Evolutionary conservation across 257 asterid genomes (phyloP).

Genomic region (Cordia subcordata): DNA sequence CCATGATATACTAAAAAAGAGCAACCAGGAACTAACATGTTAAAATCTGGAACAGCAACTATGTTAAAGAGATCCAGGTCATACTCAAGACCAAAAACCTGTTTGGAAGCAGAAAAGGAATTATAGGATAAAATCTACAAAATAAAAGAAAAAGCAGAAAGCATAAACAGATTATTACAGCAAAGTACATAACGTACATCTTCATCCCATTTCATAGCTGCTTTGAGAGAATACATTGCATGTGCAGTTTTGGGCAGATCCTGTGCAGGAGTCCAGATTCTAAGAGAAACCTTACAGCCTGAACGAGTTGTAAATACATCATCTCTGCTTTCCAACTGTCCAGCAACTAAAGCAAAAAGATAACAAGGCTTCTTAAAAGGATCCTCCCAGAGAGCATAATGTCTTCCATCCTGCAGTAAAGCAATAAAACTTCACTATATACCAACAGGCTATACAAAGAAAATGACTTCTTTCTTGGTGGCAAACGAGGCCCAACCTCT

Average conservation of each 20-base stretch:
- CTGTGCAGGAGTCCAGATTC: slow-evolving; percentile 88
- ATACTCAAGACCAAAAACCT: slow-evolving; percentile 97
- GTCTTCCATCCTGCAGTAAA: slow-evolving; percentile 60
- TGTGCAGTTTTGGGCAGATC: slow-evolving; percentile 90
- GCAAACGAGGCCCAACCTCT: slow-evolving; percentile 42
- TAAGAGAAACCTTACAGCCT: slow-evolving; percentile 71
- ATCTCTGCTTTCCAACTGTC: slow-evolving; percentile 83
- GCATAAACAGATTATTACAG: not conserved
- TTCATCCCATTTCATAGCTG: slow-evolving; percentile 99
- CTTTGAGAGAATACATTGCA: slow-evolving; percentile 96
- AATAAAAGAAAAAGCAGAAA: slow-evolving; percentile 11
- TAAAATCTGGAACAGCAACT: slow-evolving; percentile 93
- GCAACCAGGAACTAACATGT: slow-evolving; percentile 69
- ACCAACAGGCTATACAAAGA: not conserved
- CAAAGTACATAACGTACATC: slow-evolving; percentile 48
- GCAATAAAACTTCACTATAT: not conserved
- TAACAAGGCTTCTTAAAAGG: slow-evolving; percentile 94
- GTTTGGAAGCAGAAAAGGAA: slow-evolving; percentile 15
- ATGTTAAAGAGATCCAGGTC: slow-evolving; percentile 94
- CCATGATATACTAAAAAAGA: slow-evolving; percentile 13
- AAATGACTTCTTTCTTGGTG: not conserved
- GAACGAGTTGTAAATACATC: slow-evolving; percentile 79
- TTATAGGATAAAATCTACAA: slow-evolving; percentile 4
- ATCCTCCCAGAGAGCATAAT: slow-evolving; percentile 85
- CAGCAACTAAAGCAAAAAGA: slow-evolving; percentile 96